Base-by-base conservation (phyloP, 2,329 filamentous ascomycete genomes). In the Sporothrix globosa region DNA sequence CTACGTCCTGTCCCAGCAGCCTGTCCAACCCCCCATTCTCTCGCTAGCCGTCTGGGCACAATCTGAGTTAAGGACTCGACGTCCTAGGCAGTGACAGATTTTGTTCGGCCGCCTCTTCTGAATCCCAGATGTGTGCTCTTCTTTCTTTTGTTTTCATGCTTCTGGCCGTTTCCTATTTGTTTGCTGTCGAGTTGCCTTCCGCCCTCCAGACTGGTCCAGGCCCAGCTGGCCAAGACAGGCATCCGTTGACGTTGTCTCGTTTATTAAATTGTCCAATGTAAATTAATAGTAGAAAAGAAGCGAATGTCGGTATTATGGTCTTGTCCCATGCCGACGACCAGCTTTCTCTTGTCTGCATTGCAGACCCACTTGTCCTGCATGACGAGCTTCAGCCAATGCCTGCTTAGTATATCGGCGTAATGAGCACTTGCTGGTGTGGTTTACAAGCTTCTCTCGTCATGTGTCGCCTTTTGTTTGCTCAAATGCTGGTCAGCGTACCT, bases 401-500 rank as follows among this genome's bases (percentile, higher is more conserved):
- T 46, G 1, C 14, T 17, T 6, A 19, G 41, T 53, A 5, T 21
- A 10, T 24, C 50, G 50, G 7, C n/a, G n/a, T 53, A 13, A 17
- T 44, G 41, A 2, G 41, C 41, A 13, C 50, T 53, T 53, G 46
- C 46, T 50, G 46, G n/a, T n/a, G n/a, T 44, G 41, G 41, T 10
- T 1, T 11, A 11, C 41, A 30, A 30, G 27, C 27, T 30, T 44
- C 41, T 44, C 41, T 44, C 11, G 41, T 44, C 41, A 14, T 54
- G 27, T n/a, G 50, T 50, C 13, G 14, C 11, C 41, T 13, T 63
- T 61, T 44, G 13, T 13, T 46, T 39, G 58, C 39, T 61, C 58
- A 44, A 44, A 61, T 61, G 58, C 39, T 46, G 21, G 58, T 63
- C 58, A 63, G 39, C 41, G 41, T 61, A 17, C 34, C 58, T 39